Evolutionary conservation across 495 filamentous ascomycete species (phyloP), one percentile per base, ranked within the genome.

Genomic region (Podospora comata): DNA sequence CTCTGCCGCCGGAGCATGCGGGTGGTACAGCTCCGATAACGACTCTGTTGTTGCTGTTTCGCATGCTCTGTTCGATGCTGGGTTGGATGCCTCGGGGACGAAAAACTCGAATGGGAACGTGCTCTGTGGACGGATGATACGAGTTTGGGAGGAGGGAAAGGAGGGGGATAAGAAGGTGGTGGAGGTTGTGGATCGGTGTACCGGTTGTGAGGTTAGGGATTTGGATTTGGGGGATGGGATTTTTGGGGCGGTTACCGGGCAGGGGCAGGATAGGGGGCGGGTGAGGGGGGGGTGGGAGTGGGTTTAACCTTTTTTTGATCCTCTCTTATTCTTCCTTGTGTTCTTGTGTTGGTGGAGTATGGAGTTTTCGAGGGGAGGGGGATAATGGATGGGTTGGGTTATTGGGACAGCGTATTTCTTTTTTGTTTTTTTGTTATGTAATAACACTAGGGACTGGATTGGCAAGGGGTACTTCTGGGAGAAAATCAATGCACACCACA

Each of bases 151-250:
- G 30, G 78, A 82, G 27, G 83, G 81, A n/a, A 74, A 74, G 26
- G 69, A 72, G 6, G 76, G 72, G 20, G 71, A 76, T 39, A 71
- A 73, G 15, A 87, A 91, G 0, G 88, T 90, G 74, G 85, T 93
- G 4, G 88, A 76, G 55, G 87, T 96, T 0, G 90, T 92, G 16
- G 92, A 95, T 80, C 79, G 91, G 39, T 94, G 92, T 79, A 82
- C 73, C 16, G 89, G 87, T 0, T 94, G 92, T 73, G 68, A 78
- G 54, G 78, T 83, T 16, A 80, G 80, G 4, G 91, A 94, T 79
- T 65, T 94, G 13, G 91, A 94, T 80, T 81, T 92, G 20, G 88
- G 84, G 15, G 76, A 82, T 5, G 74, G 76, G 4, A 85, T 87
- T 13, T 94, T 94, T 75, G 77, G 82, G 28, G 71, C 81, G 65